A percentile compares a stretch with the other conserved stretches of the same genome.
These are phyloP conservation scores for Bombardia bombarda DNA, from an alignment of 495 filamentous ascomycete genomes.

Conservation along the genomic window DNA sequence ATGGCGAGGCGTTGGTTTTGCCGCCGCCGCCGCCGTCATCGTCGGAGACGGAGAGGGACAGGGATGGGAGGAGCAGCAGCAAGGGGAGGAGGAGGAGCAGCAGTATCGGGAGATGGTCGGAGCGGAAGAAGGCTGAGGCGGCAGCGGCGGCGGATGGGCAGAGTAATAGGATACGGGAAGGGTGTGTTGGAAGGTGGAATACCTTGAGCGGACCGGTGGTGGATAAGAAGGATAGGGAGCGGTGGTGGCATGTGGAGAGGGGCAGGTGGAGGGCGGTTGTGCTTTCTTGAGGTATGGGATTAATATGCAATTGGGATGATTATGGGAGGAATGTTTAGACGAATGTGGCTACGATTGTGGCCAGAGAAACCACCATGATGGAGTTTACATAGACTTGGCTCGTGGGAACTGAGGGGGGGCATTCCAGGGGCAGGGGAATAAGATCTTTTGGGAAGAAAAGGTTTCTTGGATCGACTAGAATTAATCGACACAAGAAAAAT, in stretches of 20 bases:
- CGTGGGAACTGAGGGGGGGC: no score
- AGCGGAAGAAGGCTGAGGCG: slow-evolving; percentile 11
- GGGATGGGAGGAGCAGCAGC: background rate
- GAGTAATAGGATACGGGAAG: slow-evolving; percentile 26
- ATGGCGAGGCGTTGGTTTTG: slow-evolving; percentile 31
- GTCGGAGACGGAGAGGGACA: background rate
- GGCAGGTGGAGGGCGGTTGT: slow-evolving; percentile 34
- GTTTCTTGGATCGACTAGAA: no score
- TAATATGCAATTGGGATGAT: no score
- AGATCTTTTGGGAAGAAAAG: no score
- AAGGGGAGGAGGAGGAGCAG: slow-evolving; percentile 3
- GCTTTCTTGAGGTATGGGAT: no score
- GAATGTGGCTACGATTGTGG: no score
- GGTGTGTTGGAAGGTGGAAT: slow-evolving; percentile 53
- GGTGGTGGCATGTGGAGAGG: slow-evolving; percentile 44
- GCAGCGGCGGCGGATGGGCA: slow-evolving; percentile 18
- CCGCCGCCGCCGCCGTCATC: slow-evolving; percentile 2
- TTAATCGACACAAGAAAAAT: no score
- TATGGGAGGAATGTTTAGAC: no score
- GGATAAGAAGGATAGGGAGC: slow-evolving; percentile 39
- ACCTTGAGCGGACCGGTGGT: slow-evolving; percentile 21
- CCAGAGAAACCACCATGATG: no score
- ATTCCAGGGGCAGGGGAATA: no score
- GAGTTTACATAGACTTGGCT: no score
- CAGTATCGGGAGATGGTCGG: slow-evolving; percentile 13